A percentile compares a stretch with the other conserved stretches of the same genome.
Conservation (phyloP, 129 eudicot species). For the Pseudognaphalium luteoalbum region DNA sequence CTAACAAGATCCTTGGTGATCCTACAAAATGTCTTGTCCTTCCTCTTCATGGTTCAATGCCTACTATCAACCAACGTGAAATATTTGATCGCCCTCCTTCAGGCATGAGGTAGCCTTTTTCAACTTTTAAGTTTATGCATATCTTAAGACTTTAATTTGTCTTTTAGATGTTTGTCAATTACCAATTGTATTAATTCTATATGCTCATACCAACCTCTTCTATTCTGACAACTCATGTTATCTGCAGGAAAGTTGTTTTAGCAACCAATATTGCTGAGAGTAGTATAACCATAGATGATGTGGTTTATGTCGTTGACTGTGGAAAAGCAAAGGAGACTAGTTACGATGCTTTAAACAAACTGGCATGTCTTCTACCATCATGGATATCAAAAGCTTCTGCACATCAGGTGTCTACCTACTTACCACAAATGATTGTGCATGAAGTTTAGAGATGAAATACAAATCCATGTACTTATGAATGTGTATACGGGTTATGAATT, state of each 20-base stretch:
- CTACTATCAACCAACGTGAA: conserved; percentile 89
- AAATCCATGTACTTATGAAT: too few relatives aligned
- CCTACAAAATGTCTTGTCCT: conserved; percentile 61
- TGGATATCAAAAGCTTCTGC: conserved; percentile 99
- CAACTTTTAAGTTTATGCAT: neutral
- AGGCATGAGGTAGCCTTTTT: conserved; percentile 51
- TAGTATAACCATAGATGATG: conserved; percentile 96
- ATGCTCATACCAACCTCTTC: neutral
- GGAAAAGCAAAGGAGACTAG: conserved; percentile 99
- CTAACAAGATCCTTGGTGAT: conserved; percentile 55
- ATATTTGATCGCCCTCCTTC: conserved; percentile 90
- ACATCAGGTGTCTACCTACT: conserved; percentile 67
- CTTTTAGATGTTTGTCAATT: neutral
- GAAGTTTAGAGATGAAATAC: neutral
- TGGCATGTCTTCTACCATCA: conserved; percentile 89
- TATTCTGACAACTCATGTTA: neutral
- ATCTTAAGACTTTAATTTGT: neutral
- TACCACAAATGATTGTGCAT: neutral
- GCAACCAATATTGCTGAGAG: conserved; percentile 98
- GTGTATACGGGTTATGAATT: too few relatives aligned
- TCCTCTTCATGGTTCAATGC: conserved; percentile 99
- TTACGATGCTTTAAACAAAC: conserved; percentile 94
- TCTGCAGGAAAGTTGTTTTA: conserved; percentile 82
- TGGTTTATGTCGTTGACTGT: conserved; percentile 89
- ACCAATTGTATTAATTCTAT: conserved; percentile 12